A percentile compares a stretch with the other conserved stretches of the same genome.
Evolutionary conservation across 2,329 filamentous ascomycete species (phyloP).

Genomic region (Samsoniella hepiali): DNA sequence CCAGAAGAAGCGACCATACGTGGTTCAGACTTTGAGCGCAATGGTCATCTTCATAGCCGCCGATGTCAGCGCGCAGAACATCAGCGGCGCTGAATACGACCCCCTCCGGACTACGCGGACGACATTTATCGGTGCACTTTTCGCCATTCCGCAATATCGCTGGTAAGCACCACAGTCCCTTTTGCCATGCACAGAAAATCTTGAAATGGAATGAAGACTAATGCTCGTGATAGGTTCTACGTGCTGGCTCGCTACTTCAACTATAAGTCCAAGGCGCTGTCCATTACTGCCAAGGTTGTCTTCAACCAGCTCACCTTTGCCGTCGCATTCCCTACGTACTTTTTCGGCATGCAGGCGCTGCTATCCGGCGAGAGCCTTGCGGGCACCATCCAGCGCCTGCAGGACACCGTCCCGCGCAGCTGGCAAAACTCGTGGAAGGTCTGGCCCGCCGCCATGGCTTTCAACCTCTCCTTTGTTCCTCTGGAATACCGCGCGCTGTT

Average conservation of each 20-base stretch:
- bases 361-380: slow-evolving; percentile 63
- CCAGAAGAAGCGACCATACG: slow-evolving; percentile 69
- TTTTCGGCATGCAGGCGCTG: slow-evolving; percentile 76
- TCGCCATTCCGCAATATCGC: slow-evolving; percentile 73
- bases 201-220: background rate
- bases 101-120: slow-evolving; percentile 66
- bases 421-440: slow-evolving; percentile 78
- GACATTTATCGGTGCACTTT: slow-evolving; percentile 68
- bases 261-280: slow-evolving; percentile 68
- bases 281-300: slow-evolving; percentile 70
- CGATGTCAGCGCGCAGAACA: slow-evolving; percentile 73
- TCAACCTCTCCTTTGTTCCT: slow-evolving; percentile 81
- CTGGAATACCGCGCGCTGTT: slow-evolving; percentile 79
- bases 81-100: slow-evolving; percentile 63
- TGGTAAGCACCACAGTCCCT: slow-evolving; percentile 55
- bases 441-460: slow-evolving; percentile 83
- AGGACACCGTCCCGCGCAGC: slow-evolving; percentile 71
- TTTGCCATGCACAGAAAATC: background rate
- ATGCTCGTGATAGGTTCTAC: slow-evolving; percentile 58
- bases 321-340: slow-evolving; percentile 78
- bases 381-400: slow-evolving; percentile 68
- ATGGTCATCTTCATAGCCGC: slow-evolving; percentile 76
- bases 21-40: slow-evolving; percentile 74
- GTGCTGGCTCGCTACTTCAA: slow-evolving; percentile 82
- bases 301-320: slow-evolving; percentile 81